Conservation (phyloP, 2,329 filamentous ascomycete genomes). For the Arthrobotrys entomopaga region DNA sequence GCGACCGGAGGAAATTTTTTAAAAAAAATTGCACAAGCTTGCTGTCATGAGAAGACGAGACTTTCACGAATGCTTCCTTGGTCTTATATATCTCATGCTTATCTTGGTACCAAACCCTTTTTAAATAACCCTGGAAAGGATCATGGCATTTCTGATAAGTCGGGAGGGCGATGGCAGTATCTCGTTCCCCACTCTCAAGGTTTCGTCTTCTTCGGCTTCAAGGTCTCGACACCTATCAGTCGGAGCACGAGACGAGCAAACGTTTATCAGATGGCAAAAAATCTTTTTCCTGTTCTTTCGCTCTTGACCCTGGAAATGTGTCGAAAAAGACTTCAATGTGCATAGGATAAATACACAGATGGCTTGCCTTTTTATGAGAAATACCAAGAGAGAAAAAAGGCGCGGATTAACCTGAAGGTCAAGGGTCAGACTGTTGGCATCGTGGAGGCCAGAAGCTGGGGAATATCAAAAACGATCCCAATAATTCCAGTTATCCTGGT, state of each 20-base stretch:
- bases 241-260: slow-evolving; percentile 19
- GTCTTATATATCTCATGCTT: slow-evolving; percentile 41
- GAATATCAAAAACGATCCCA: slow-evolving; percentile 26
- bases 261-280: slow-evolving; percentile 53
- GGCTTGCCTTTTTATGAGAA: slow-evolving; percentile 42
- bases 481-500: slow-evolving; percentile 17
- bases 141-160: slow-evolving; percentile 27
- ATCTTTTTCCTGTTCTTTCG: slow-evolving; percentile 13
- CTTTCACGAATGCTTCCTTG: slow-evolving; percentile 16
- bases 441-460: slow-evolving; percentile 46
- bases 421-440: slow-evolving; percentile 41
- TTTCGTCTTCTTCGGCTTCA: slow-evolving; percentile 39
- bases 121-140: slow-evolving; percentile 23
- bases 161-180: slow-evolving; percentile 3
- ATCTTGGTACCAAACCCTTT: slow-evolving; percentile 25
- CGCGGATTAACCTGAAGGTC: slow-evolving; percentile 51
- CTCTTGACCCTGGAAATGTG: slow-evolving; percentile 12
- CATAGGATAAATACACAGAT: slow-evolving; percentile 53
- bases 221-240: slow-evolving; percentile 43
- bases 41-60: neutral
- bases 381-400: slow-evolving; percentile 40
- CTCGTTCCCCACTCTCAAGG: slow-evolving; percentile 32
- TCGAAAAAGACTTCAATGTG: slow-evolving; percentile 16
- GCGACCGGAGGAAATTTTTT: neutral
- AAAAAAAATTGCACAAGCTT: neutral